Evolutionary conservation across 805 yeast genomes (phyloP).

Genomic region (Nakazawaea anatomiae): DNA sequence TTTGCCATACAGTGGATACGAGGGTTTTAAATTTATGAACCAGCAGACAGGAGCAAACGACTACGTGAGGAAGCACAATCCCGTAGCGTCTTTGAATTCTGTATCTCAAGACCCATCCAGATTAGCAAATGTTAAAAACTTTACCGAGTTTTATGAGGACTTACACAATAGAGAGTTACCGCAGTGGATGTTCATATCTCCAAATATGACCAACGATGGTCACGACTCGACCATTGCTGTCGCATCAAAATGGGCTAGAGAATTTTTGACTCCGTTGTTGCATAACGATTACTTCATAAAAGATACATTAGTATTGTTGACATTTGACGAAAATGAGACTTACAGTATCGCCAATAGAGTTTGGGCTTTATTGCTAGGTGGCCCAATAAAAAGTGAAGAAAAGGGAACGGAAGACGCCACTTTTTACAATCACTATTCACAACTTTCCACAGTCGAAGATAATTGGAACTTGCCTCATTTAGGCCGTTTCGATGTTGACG

Average conservation of each 20-base stretch:
- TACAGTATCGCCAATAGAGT: constrained; percentile 39
- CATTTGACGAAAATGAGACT: constrained; percentile 45
- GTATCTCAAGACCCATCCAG: constrained; percentile 30
- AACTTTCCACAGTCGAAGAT: constrained; percentile 41
- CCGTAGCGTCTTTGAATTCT: constrained; percentile 36
- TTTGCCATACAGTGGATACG: constrained; percentile 46
- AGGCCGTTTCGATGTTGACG: constrained; percentile 45
- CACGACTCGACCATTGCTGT: constrained; percentile 40
- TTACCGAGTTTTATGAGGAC: constrained; percentile 37
- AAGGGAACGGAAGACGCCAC: constrained; percentile 40
- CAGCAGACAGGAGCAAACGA: constrained; percentile 37
- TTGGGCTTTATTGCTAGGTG: constrained; percentile 40
- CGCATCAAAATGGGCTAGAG: constrained; percentile 40
- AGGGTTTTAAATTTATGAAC: constrained; percentile 40
- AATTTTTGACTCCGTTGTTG: constrained; percentile 38
- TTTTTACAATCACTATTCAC: constrained; percentile 48
- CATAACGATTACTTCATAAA: constrained; percentile 40
- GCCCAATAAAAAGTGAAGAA: constrained; percentile 33
- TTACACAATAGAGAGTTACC: constrained; percentile 34
- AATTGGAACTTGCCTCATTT: constrained; percentile 45
- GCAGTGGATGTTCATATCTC: constrained; percentile 48
- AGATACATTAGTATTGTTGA: constrained; percentile 37
- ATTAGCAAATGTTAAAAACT: constrained; percentile 39
- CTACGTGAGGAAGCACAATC: constrained; percentile 49
- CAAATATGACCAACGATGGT: constrained; percentile 50